A percentile compares a stretch with the other conserved stretches of the same genome.
Conservation (phyloP, 768 basidiomycete genomes). For the Rhodotorula diobovata region DNA sequence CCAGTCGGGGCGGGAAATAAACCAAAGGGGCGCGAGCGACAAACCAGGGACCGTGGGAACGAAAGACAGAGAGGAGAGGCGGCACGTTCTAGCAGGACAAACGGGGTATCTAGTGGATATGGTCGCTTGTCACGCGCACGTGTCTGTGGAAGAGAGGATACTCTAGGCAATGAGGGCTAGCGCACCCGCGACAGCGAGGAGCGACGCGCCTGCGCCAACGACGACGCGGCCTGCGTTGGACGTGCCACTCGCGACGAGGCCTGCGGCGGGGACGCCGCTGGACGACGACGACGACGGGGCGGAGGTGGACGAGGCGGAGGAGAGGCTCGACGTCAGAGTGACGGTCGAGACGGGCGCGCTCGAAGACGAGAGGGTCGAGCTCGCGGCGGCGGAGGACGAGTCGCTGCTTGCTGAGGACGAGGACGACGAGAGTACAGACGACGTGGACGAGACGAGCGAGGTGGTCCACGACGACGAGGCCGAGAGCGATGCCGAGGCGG, state of each 20-base stretch:
- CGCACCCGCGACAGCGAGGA: not conserved
- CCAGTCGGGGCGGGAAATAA: too few relatives aligned
- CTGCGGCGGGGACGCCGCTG: not conserved
- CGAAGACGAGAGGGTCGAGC: constrained; percentile 46
- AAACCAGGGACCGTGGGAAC: too few relatives aligned
- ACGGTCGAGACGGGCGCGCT: constrained; percentile 50
- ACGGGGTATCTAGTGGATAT: too few relatives aligned
- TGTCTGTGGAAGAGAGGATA: not conserved
- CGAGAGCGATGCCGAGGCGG: constrained; percentile 37
- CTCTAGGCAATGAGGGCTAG: not conserved
- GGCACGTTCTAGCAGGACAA: too few relatives aligned
- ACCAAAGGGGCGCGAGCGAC: too few relatives aligned
- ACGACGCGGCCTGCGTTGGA: not conserved
- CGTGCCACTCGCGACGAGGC: not conserved
- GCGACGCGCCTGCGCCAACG: not conserved
- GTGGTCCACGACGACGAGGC: constrained; percentile 43
- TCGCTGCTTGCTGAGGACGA: not conserved
- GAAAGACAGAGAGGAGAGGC: too few relatives aligned
- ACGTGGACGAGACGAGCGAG: not conserved
- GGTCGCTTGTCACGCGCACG: too few relatives aligned
- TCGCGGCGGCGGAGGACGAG: not conserved
- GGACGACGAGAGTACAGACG: constrained; percentile 41
- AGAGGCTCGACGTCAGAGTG: constrained; percentile 45
- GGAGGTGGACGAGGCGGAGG: too few relatives aligned
- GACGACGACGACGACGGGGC: not conserved